phyloP scores from a whole-genome alignment of 1,284 basidiomycete species.

The Meripilus lineatus region DNA sequence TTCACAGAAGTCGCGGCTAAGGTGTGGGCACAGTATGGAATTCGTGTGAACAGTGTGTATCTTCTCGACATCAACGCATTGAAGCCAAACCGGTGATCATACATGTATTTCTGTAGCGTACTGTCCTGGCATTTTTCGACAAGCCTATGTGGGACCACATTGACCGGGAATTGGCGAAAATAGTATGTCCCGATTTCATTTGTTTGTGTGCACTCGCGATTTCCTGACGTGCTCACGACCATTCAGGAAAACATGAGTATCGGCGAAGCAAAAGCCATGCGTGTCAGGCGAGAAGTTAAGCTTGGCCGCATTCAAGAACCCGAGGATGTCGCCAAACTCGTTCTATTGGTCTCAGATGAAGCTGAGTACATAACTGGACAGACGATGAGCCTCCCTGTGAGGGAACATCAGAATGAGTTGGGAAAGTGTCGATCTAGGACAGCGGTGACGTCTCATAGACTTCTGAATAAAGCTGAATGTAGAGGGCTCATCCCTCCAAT shows the following conservation, averaged over 20 bases:
- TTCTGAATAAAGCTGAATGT: too few species aligned
- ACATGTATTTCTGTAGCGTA: constrained; percentile 21
- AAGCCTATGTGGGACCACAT: constrained; percentile 35
- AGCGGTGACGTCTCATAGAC: too few species aligned
- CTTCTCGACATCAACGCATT: neutral
- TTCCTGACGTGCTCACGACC: neutral
- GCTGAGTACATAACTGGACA: constrained; percentile 38
- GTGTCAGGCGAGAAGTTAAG: constrained; percentile 28
- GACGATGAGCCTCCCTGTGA: constrained; percentile 30
- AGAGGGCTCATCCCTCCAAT: too few species aligned
- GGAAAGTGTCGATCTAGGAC: too few species aligned
- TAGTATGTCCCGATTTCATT: constrained; percentile 17
- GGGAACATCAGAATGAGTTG: too few species aligned
- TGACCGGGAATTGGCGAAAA: constrained; percentile 27
- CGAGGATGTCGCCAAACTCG: constrained; percentile 38
- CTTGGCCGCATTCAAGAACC: constrained; percentile 30
- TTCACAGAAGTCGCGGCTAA: constrained; percentile 35
- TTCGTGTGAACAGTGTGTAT: constrained; percentile 28
- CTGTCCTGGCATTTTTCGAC: constrained; percentile 30
- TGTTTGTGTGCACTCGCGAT: too few species aligned
- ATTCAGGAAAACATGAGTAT: constrained; percentile 5
- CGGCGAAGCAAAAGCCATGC: constrained; percentile 28
- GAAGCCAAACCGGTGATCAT: too few species aligned
- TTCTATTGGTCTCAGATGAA: constrained; percentile 38
- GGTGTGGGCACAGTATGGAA: constrained; percentile 30